These are phyloP conservation scores for Boletus tomentosulus DNA, from an alignment of 768 basidiomycete genomes.

Conservation along the genomic window DNA sequence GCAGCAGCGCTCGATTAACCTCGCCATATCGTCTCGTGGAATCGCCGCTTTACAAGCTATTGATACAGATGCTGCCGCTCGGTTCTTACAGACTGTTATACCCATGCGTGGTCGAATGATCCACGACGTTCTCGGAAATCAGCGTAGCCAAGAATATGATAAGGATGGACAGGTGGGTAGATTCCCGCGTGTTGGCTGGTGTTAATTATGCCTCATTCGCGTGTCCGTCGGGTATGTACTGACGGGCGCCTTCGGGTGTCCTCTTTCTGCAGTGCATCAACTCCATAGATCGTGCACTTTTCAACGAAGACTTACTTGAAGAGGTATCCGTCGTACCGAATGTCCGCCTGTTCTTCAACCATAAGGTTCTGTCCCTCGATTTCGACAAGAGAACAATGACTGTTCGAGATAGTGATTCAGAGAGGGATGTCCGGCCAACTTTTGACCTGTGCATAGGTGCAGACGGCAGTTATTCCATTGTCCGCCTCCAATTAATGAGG, in stretches of 20 bases:
- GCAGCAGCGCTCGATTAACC: constrained; percentile 89
- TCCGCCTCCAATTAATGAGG: constrained; percentile 93
- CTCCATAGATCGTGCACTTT: constrained; percentile 83
- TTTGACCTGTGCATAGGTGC: constrained; percentile 88
- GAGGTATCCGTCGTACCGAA: constrained; percentile 61
- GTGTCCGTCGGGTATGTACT: constrained; percentile 21
- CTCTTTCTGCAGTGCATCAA: constrained; percentile 72
- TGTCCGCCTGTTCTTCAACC: constrained; percentile 71
- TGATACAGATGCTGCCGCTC: constrained; percentile 62
- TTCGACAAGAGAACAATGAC: constrained; percentile 60
- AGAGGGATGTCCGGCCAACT: constrained; percentile 40
- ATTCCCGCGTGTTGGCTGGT: constrained; percentile 16
- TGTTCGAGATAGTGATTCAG: constrained; percentile 44
- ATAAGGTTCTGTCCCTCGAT: constrained; percentile 75
- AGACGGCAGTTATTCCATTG: constrained; percentile 91
- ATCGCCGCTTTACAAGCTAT: constrained; percentile 83
- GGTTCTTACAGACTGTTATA: constrained; percentile 75
- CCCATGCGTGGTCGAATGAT: constrained; percentile 98
- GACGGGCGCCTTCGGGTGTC: constrained; percentile 21
- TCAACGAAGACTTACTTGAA: constrained; percentile 83
- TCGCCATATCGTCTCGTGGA: constrained; percentile 92
- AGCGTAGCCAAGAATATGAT: constrained; percentile 86
- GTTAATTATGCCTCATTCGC: constrained; percentile 10
- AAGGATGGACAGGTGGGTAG: constrained; percentile 75
- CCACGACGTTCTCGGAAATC: constrained; percentile 66